phyloP scores from a whole-genome alignment of 2,329 filamentous ascomycete genomes.

The Penicillium freii region DNA sequence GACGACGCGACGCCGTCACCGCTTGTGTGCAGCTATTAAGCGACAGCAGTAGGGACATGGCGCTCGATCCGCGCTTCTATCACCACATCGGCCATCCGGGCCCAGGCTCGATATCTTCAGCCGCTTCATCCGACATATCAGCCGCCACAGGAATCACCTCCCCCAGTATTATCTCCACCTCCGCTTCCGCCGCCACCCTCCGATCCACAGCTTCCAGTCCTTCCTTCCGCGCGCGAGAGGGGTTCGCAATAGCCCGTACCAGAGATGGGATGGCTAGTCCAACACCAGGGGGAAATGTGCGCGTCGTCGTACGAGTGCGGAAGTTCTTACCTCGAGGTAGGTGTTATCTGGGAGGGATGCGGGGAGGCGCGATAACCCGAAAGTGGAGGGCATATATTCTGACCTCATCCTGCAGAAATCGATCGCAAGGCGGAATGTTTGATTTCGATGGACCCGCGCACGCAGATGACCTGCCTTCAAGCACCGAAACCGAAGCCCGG shows the following conservation, averaged over 20 bases:
- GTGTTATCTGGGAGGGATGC: conserved; percentile 14
- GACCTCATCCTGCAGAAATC: conserved; percentile 59
- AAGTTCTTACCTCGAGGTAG: conserved; percentile 76
- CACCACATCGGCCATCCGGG: conserved; percentile 32
- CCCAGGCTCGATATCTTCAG: conserved; percentile 37
- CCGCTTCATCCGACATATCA: conserved; percentile 34
- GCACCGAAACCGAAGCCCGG: conserved; percentile 59
- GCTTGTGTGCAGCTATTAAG: conserved; percentile 42
- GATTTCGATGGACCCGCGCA: conserved; percentile 84
- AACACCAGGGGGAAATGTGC: conserved; percentile 70
- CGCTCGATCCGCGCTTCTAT: conserved; percentile 43
- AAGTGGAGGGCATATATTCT: not conserved
- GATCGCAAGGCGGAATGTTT: conserved; percentile 79
- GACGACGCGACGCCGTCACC: conserved; percentile 42
- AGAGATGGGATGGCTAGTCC: conserved; percentile 46
- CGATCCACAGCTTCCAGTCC: conserved; percentile 73
- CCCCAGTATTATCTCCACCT: conserved; percentile 37
- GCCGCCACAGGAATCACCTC: conserved; percentile 37
- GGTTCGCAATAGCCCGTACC: conserved; percentile 54
- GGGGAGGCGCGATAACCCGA: not conserved
- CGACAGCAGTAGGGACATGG: conserved; percentile 39
- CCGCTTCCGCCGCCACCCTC: conserved; percentile 36
- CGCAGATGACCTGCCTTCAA: conserved; percentile 78
- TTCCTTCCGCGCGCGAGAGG: conserved; percentile 71
- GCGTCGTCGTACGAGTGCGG: conserved; percentile 76